A percentile compares a stretch with the other conserved stretches of the same genome.
phyloP scores from a whole-genome alignment of 2,329 filamentous ascomycete species.

The Sporothrix luriei region DNA sequence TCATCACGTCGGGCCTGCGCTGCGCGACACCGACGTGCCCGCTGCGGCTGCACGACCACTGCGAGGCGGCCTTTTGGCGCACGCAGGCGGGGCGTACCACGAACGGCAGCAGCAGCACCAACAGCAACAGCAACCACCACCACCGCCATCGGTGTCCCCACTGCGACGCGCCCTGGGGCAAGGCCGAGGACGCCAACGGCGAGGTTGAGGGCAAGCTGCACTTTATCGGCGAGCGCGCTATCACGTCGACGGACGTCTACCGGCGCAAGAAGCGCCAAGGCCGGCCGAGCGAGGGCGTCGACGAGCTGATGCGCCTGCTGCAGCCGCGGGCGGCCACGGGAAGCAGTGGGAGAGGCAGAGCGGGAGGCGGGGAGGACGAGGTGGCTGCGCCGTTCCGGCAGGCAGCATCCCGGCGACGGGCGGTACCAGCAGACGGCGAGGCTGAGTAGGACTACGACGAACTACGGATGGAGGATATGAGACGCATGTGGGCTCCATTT shows the following conservation, averaged over 20 bases:
- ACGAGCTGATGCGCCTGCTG: slow-evolving; percentile 42
- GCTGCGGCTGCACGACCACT: slow-evolving; percentile 75
- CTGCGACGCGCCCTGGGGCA: slow-evolving; percentile 57
- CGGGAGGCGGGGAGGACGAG: slow-evolving; percentile 37
- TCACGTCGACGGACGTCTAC: slow-evolving; percentile 57
- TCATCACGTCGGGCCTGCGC: slow-evolving; percentile 81
- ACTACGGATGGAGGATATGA: not conserved
- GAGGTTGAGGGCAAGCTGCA: slow-evolving; percentile 39
- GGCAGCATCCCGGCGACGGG: slow-evolving; percentile 6
- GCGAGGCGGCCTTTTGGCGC: slow-evolving; percentile 72
- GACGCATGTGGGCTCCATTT: not conserved
- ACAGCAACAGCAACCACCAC: slow-evolving; percentile 52
- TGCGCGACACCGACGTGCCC: slow-evolving; percentile 70
- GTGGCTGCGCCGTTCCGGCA: slow-evolving; percentile 27
- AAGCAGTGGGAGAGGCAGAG: slow-evolving; percentile 22
- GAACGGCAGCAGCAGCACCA: slow-evolving; percentile 53
- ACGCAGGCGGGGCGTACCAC: slow-evolving; percentile 52
- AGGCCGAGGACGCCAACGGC: slow-evolving; percentile 22
- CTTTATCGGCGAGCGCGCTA: slow-evolving; percentile 60
- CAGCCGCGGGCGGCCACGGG: slow-evolving; percentile 29
- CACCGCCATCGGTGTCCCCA: slow-evolving; percentile 64
- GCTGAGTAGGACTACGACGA: not conserved
- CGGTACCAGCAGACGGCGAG: not conserved
- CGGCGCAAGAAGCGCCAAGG: slow-evolving; percentile 48
- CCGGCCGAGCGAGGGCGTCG: slow-evolving; percentile 44